phyloP scores from a whole-genome alignment of 129 eudicot species.

The Saposhnikovia divaricata region DNA sequence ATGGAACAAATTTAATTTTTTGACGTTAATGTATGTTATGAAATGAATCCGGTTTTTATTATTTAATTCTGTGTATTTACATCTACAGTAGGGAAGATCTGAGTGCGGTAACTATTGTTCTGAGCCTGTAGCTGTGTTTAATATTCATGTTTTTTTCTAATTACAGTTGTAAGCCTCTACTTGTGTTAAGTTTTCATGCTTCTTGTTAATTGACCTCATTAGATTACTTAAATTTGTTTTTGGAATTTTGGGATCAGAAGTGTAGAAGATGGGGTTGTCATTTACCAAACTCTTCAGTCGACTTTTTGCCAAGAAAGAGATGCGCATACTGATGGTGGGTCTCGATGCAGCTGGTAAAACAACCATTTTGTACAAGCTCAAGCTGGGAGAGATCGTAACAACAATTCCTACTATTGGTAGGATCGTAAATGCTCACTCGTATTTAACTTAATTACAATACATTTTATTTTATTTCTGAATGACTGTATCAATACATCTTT shows the following conservation, averaged over 20 bases:
- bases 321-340: constrained; percentile 31
- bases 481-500: background rate
- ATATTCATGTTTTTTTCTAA: background rate
- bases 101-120: no score
- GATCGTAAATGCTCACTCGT: background rate
- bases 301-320: constrained; percentile 30
- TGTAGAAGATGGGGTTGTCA: constrained; percentile 15
- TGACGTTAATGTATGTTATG: no score
- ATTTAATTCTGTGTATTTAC: background rate
- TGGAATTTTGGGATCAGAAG: constrained; percentile 4
- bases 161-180: background rate
- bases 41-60: background rate
- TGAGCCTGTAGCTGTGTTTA: background rate
- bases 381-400: constrained; percentile 34
- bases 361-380: constrained; percentile 35
- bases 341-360: constrained; percentile 44
- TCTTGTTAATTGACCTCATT: no score
- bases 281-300: constrained; percentile 31
- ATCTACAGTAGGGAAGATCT: background rate
- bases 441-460: background rate
- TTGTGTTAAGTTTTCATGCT: background rate
- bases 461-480: background rate
- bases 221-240: background rate
- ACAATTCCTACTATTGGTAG: constrained; percentile 37
- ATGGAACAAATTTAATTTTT: no score